A percentile compares a stretch with the other conserved stretches of the same genome.
Evolutionary conservation across 2,329 filamentous ascomycete genomes (phyloP).

Genomic region (Talaromyces islandicus): DNA sequence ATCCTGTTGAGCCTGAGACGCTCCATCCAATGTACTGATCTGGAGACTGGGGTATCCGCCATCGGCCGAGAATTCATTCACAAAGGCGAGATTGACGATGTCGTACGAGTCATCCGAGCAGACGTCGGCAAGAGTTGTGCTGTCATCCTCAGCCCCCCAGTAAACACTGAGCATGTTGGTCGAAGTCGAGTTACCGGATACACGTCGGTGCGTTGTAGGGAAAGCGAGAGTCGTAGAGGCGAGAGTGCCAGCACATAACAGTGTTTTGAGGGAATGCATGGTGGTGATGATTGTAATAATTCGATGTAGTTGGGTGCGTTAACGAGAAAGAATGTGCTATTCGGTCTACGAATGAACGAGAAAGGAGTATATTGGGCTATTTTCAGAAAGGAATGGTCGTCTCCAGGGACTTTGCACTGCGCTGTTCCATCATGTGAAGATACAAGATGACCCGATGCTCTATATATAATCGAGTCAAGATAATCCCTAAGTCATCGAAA

Average conservation of each 20-base stretch:
- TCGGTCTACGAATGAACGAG: neutral
- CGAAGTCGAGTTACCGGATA: neutral
- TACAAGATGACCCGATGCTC: neutral
- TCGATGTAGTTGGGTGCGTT: neutral
- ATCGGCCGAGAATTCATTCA: slow-evolving; percentile 31
- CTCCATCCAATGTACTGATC: slow-evolving; percentile 2
- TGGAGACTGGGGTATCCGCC: slow-evolving; percentile 8
- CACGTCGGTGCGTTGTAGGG: neutral
- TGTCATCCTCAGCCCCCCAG: slow-evolving; percentile 10
- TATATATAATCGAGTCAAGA: neutral
- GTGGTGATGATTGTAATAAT: neutral
- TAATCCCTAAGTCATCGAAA: neutral
- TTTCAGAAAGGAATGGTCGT: neutral
- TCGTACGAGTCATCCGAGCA: slow-evolving; percentile 23
- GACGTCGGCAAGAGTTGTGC: slow-evolving; percentile 7
- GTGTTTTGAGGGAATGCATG: slow-evolving; percentile 4
- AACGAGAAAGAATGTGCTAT: neutral
- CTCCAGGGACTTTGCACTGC: neutral
- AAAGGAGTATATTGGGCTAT: neutral
- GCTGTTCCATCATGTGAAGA: neutral
- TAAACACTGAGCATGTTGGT: slow-evolving; percentile 5
- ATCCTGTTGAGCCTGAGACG: slow-evolving; percentile 6
- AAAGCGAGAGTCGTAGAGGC: slow-evolving; percentile 1
- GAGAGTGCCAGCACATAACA: slow-evolving; percentile 1
- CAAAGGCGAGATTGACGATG: slow-evolving; percentile 40